Conservation (phyloP, 345 rosid species). For the Erucastrum elatum region DNA sequence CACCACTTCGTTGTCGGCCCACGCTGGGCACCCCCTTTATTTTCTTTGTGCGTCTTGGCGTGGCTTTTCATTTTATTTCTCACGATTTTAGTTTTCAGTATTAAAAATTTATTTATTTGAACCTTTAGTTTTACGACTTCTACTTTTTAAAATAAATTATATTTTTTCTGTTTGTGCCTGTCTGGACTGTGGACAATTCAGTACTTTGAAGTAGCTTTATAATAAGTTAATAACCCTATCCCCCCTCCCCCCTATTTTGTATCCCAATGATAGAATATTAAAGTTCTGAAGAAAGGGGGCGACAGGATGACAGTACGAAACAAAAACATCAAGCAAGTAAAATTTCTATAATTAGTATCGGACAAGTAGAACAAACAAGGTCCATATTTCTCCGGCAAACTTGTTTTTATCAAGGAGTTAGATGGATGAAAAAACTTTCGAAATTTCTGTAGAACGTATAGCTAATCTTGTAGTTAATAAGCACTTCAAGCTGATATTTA, state of each 20-base stretch:
- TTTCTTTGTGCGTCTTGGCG: constrained; percentile 36
- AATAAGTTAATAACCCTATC: not conserved
- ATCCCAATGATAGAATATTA: not conserved
- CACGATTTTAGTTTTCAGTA: constrained; percentile 15
- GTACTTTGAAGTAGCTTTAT: not conserved
- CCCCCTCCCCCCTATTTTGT: not conserved
- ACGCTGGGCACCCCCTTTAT: constrained; percentile 32
- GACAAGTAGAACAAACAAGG: not conserved
- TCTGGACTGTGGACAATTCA: constrained; percentile 14
- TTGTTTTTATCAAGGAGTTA: not conserved
- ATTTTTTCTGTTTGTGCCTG: not conserved
- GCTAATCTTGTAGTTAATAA: not conserved
- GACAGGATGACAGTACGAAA: not conserved
- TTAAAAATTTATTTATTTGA: not conserved
- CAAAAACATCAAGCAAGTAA: not conserved
- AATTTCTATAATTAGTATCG: not conserved
- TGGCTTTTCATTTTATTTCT: constrained; percentile 18
- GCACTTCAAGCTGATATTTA: not conserved
- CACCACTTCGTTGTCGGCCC: constrained; percentile 39
- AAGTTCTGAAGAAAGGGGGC: not conserved
- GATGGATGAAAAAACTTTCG: not conserved
- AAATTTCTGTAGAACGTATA: not conserved
- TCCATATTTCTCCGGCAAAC: not conserved
- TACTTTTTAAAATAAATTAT: not conserved
- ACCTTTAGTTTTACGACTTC: constrained; percentile 20